A percentile compares a stretch with the other conserved stretches of the same genome.
phyloP scores from a whole-genome alignment of 768 basidiomycete genomes.

The Punctularia strigosozonata region DNA sequence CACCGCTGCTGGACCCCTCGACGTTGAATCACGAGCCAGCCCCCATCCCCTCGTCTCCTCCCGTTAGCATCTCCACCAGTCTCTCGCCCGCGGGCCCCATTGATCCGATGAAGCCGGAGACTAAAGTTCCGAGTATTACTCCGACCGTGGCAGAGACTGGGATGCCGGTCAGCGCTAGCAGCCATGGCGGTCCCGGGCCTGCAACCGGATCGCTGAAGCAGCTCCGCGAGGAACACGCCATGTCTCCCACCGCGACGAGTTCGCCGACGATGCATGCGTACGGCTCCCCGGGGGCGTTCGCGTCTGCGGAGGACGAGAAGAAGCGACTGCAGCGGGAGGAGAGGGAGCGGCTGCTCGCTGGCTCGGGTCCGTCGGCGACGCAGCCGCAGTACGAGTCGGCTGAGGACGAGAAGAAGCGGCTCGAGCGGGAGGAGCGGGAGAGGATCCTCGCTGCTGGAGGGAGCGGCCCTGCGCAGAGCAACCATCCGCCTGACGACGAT shows the following conservation, averaged over 20 bases:
- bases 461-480: not conserved
- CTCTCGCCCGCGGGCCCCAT: constrained; percentile 20
- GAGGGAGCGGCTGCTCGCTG: constrained; percentile 32
- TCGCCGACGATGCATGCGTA: constrained; percentile 2
- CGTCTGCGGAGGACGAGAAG: constrained; percentile 58
- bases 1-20: constrained; percentile 21
- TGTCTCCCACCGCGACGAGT: constrained; percentile 5
- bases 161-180: constrained; percentile 51
- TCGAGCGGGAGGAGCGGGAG: constrained; percentile 60
- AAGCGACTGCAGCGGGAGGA: constrained; percentile 40
- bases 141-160: constrained; percentile 73
- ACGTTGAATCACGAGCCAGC: not conserved
- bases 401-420: constrained; percentile 47
- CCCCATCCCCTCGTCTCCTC: constrained; percentile 9
- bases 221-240: too few relatives aligned
- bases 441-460: constrained; percentile 16
- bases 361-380: constrained; percentile 7
- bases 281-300: constrained; percentile 1
- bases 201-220: constrained; percentile 52
- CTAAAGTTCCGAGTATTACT: constrained; percentile 21
- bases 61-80: constrained; percentile 10
- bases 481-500: not conserved
- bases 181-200: constrained; percentile 52
- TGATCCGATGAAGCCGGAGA: constrained; percentile 16
- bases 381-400: constrained; percentile 28